Percentiles rank a stretch among this genome's conserved stretches.
Conservation (phyloP, 345 rosid species). For the Nasturtium officinale region DNA sequence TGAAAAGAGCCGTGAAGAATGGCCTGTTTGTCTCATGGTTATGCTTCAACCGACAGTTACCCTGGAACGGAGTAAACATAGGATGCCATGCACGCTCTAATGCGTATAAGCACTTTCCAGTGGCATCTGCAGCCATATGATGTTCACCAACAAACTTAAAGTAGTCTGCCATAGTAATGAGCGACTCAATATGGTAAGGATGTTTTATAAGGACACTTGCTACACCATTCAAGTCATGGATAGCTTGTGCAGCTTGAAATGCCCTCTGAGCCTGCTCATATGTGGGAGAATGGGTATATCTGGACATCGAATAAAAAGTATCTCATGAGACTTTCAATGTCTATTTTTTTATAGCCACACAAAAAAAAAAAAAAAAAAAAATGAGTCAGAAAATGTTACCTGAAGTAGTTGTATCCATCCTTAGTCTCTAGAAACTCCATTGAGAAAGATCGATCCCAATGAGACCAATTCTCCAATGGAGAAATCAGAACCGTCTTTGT, state of each 20-base stretch:
- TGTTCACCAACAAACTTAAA: slow-evolving; percentile 81
- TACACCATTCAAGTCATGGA: slow-evolving; percentile 80
- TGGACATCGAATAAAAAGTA: background rate
- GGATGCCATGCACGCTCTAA: slow-evolving; percentile 93
- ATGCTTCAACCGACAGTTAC: slow-evolving; percentile 72
- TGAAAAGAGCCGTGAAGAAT: slow-evolving; percentile 68
- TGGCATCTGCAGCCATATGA: slow-evolving; percentile 83
- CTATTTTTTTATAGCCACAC: background rate
- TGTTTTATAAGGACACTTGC: slow-evolving; percentile 64
- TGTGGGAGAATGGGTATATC: slow-evolving; percentile 52
- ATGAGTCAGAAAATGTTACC: slow-evolving; percentile 47
- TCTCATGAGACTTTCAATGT: slow-evolving; percentile 20
- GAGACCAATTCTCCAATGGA: slow-evolving; percentile 83
- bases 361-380: background rate
- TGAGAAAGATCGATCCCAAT: slow-evolving; percentile 87
- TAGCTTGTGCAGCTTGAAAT: slow-evolving; percentile 83
- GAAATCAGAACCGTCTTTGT: slow-evolving; percentile 71
- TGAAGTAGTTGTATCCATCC: slow-evolving; percentile 68
- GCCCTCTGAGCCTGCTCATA: slow-evolving; percentile 73
- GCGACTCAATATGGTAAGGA: slow-evolving; percentile 93
- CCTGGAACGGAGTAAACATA: slow-evolving; percentile 71
- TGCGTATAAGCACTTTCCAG: slow-evolving; percentile 78
- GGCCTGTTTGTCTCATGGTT: slow-evolving; percentile 80
- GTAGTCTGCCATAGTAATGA: slow-evolving; percentile 88
- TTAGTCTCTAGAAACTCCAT: slow-evolving; percentile 82